A percentile compares a stretch with the other conserved stretches of the same genome.
phyloP scores from a whole-genome alignment of 2,329 filamentous ascomycete species.

The Cytospora leucostoma region DNA sequence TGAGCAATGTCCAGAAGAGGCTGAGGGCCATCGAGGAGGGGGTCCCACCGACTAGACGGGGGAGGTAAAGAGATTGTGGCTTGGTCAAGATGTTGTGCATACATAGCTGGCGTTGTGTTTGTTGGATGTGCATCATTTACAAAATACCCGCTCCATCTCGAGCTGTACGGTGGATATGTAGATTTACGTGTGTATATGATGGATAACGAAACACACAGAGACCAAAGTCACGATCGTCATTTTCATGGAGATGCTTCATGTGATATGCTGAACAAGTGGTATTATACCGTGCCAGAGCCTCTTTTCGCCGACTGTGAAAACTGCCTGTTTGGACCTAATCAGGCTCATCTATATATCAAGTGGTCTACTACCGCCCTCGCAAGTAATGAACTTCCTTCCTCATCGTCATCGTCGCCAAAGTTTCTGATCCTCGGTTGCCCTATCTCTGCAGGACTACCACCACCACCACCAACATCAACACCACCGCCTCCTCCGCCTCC shows the following conservation, averaged over 20 bases:
- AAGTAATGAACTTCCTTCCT: slow-evolving; percentile 10
- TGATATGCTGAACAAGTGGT: not conserved
- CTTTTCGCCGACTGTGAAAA: not conserved
- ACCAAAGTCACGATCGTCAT: not conserved
- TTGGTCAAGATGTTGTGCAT: not conserved
- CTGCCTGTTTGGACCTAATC: not conserved
- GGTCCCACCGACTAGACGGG: not conserved
- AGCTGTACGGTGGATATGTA: not conserved
- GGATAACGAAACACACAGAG: not conserved
- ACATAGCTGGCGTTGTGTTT: not conserved
- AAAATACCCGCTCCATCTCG: slow-evolving; percentile 6
- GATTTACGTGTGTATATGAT: not conserved
- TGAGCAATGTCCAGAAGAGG: slow-evolving; percentile 22
- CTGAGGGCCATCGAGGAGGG: slow-evolving; percentile 2
- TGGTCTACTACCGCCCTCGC: slow-evolving; percentile 15
- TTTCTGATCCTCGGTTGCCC: slow-evolving; percentile 9
- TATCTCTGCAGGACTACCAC: slow-evolving; percentile 16
- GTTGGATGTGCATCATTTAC: not conserved
- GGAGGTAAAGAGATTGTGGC: not conserved
- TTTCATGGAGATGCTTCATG: not conserved
- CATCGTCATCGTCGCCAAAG: not conserved
- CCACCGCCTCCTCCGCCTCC: slow-evolving; percentile 17
- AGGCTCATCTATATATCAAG: slow-evolving; percentile 18
- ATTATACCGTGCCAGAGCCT: not conserved
- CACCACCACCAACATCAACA: slow-evolving; percentile 30